Conservation (phyloP, 805 yeast species). For the Kluyveromyces wickerhamii region DNA sequence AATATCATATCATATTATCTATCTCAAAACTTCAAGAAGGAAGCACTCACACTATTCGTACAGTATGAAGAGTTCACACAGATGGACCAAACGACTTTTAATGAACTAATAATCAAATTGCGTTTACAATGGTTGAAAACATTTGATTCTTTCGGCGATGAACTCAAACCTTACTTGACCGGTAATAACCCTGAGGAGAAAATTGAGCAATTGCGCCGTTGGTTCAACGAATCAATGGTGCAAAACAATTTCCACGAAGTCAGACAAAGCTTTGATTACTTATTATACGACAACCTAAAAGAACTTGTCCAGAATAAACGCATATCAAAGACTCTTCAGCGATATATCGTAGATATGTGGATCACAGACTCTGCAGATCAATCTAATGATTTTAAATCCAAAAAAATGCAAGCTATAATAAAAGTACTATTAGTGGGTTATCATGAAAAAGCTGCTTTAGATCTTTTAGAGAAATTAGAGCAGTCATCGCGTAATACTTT, state of each 20-base stretch:
- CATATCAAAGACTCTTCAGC: not conserved
- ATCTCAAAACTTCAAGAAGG: slow-evolving; percentile 10
- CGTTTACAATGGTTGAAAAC: slow-evolving; percentile 19
- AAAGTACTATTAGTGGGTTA: slow-evolving; percentile 19
- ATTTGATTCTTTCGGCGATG: slow-evolving; percentile 18
- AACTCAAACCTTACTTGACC: slow-evolving; percentile 10
- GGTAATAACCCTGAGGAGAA: slow-evolving; percentile 6
- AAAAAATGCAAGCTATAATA: slow-evolving; percentile 21
- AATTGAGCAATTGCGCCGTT: slow-evolving; percentile 9
- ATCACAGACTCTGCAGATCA: slow-evolving; percentile 9
- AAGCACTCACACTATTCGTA: slow-evolving; percentile 18
- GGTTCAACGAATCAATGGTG: slow-evolving; percentile 13
- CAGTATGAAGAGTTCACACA: slow-evolving; percentile 18
- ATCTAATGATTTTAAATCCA: slow-evolving; percentile 12
- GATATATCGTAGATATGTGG: not conserved
- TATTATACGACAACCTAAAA: slow-evolving; percentile 13
- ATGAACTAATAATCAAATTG: slow-evolving; percentile 17
- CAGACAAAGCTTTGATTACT: slow-evolving; percentile 15
- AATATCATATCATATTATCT: slow-evolving; percentile 22
- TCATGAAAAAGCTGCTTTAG: slow-evolving; percentile 26
- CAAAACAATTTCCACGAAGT: slow-evolving; percentile 14
- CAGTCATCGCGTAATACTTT: slow-evolving; percentile 12
- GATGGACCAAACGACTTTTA: slow-evolving; percentile 12
- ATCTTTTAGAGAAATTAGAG: slow-evolving; percentile 30
- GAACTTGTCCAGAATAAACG: slow-evolving; percentile 6